These are phyloP conservation scores for Vigna trinervia DNA, from an alignment of 306 rosid species.

Conservation along the genomic window DNA sequence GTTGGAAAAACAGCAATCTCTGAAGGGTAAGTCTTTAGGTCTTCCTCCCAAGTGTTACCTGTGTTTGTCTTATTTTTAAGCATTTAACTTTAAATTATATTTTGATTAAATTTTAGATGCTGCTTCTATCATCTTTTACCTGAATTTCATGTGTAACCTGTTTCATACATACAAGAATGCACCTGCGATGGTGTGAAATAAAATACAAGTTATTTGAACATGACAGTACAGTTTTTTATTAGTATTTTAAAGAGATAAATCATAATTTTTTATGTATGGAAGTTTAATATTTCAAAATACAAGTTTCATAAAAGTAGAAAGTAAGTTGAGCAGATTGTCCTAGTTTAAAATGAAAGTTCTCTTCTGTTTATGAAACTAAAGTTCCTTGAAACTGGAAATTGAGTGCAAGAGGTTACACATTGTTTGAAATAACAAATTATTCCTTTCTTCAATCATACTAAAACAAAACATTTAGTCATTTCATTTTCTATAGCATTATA, in stretches of 20 bases:
- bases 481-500: conserved; percentile 8
- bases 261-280: conserved; percentile 8
- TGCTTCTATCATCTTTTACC: conserved; percentile 1
- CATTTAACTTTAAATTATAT: neutral
- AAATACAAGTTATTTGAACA: neutral
- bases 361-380: neutral
- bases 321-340: conserved; percentile 12
- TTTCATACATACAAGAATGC: conserved; percentile 21
- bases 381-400: neutral
- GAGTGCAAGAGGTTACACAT: neutral
- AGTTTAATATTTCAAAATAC: conserved; percentile 6
- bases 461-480: conserved; percentile 7
- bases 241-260: conserved; percentile 15
- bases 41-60: conserved; percentile 25
- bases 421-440: conserved; percentile 9
- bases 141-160: neutral
- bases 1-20: conserved; percentile 99
- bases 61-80: conserved; percentile 12
- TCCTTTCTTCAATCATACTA: neutral
- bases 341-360: conserved; percentile 13
- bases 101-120: neutral
- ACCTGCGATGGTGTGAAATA: conserved; percentile 2
- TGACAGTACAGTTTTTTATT: neutral
- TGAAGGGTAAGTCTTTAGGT: conserved; percentile 77
- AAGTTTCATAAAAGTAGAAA: neutral